These are phyloP conservation scores for Tuber magnatum DNA, from an alignment of 495 filamentous ascomycete species.

Conservation along the genomic window DNA sequence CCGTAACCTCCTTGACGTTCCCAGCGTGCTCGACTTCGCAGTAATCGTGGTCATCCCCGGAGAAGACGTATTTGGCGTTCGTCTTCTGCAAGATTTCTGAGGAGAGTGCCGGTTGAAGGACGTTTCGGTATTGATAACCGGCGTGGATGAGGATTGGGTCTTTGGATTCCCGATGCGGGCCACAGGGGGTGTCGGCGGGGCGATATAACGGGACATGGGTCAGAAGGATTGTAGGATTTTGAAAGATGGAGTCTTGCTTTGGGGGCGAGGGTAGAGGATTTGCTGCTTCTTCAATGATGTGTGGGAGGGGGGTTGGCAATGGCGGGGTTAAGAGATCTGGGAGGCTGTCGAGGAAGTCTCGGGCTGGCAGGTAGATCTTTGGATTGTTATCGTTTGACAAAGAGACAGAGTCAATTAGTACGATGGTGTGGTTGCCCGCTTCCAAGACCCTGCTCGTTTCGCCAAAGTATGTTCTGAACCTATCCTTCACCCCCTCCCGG, in stretches of 20 bases:
- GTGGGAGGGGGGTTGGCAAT: neutral
- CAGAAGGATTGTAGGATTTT: conserved; percentile 69
- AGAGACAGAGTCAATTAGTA: conserved; percentile 81
- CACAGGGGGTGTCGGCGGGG: conserved; percentile 72
- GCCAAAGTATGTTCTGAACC: conserved; percentile 86
- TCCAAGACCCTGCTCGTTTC: conserved; percentile 79
- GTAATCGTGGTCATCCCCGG: conserved; percentile 97
- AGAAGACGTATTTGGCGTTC: conserved; percentile 73
- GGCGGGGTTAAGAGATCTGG: conserved; percentile 42
- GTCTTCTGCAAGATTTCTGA: conserved; percentile 61
- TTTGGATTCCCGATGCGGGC: conserved; percentile 75
- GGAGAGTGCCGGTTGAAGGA: conserved; percentile 67
- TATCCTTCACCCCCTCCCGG: conserved; percentile 64
- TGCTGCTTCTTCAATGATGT: neutral
- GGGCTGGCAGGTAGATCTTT: conserved; percentile 64
- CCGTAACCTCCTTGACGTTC: conserved; percentile 77
- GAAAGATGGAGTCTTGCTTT: conserved; percentile 6
- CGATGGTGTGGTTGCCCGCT: conserved; percentile 90
- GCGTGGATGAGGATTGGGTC: conserved; percentile 66
- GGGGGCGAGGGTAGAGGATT: neutral
- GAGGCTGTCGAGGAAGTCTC: conserved; percentile 66
- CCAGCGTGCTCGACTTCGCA: conserved; percentile 76
- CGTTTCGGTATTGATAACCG: conserved; percentile 97
- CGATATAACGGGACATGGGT: conserved; percentile 89
- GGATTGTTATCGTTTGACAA: conserved; percentile 54